Evolutionary conservation across 1,284 basidiomycete genomes (phyloP).

Genomic region (Mycena sp.): DNA sequence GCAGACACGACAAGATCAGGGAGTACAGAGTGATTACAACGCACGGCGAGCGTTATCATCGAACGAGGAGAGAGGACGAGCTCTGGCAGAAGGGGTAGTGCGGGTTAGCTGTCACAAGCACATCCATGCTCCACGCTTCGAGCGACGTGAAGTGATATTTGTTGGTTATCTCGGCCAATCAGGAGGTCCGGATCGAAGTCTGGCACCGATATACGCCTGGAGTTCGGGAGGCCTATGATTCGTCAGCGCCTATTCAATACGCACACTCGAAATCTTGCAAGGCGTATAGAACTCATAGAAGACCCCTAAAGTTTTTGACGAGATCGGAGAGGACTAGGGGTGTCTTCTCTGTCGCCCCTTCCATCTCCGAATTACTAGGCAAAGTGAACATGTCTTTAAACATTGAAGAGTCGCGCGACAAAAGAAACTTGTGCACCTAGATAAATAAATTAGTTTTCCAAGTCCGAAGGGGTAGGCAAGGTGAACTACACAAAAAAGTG

Average conservation of each 20-base stretch:
- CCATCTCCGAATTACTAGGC: too few species aligned
- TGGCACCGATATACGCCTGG: neutral
- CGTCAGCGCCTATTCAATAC: neutral
- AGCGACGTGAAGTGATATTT: slow-evolving; percentile 8
- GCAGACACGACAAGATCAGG: neutral
- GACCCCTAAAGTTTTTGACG: neutral
- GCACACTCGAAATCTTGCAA: neutral
- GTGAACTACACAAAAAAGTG: too few species aligned
- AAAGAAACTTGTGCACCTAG: too few species aligned
- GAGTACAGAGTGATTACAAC: neutral
- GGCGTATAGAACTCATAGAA: slow-evolving; percentile 2
- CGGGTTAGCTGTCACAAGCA: neutral
- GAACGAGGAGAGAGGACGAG: neutral
- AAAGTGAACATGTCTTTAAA: too few species aligned
- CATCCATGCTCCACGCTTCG: slow-evolving; percentile 5
- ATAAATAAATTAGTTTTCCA: too few species aligned
- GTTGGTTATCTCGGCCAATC: slow-evolving; percentile 7
- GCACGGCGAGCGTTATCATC: slow-evolving; percentile 1
- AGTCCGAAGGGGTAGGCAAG: too few species aligned
- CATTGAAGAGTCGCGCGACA: too few species aligned
- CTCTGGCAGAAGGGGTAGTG: neutral
- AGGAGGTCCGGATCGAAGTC: neutral
- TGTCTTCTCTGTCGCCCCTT: neutral
- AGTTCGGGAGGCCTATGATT: neutral
- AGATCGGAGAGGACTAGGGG: neutral